Conservation (phyloP, 257 asterid species). For the Ilex aquifolium region DNA sequence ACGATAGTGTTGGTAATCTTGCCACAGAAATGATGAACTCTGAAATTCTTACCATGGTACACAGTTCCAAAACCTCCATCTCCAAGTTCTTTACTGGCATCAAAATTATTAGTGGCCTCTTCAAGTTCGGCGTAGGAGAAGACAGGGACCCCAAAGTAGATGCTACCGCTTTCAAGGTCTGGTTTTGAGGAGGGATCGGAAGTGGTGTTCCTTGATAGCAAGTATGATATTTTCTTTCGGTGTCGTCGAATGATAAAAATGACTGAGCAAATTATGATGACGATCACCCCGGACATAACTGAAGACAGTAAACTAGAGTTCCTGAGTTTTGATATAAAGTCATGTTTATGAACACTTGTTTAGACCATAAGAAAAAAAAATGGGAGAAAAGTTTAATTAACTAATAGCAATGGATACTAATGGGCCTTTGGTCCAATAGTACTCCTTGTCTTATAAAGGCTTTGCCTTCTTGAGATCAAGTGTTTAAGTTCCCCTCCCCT, state of each 20-base stretch:
- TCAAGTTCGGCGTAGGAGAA: conserved; percentile 41
- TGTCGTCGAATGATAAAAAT: conserved; percentile 11
- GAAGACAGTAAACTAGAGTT: neutral
- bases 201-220: conserved; percentile 10
- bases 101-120: conserved; percentile 41
- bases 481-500: no score
- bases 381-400: no score
- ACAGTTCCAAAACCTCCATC: conserved; percentile 58
- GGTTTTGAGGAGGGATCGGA: conserved; percentile 20
- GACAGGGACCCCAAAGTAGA: conserved; percentile 26
- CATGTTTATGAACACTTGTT: no score
- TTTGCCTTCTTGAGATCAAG: no score
- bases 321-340: no score
- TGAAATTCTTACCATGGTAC: conserved; percentile 34
- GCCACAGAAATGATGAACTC: no score
- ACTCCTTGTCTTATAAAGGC: no score
- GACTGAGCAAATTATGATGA: conserved; percentile 8
- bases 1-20: no score
- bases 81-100: conserved; percentile 40
- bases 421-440: no score
- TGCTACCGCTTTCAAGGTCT: conserved; percentile 23
- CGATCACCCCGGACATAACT: conserved; percentile 20
- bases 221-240: conserved; percentile 12
- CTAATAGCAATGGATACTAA: no score
- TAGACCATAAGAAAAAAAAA: neutral